Evolutionary conservation across 805 yeast genomes (phyloP).

Genomic region (Yarrowia hollandica): DNA sequence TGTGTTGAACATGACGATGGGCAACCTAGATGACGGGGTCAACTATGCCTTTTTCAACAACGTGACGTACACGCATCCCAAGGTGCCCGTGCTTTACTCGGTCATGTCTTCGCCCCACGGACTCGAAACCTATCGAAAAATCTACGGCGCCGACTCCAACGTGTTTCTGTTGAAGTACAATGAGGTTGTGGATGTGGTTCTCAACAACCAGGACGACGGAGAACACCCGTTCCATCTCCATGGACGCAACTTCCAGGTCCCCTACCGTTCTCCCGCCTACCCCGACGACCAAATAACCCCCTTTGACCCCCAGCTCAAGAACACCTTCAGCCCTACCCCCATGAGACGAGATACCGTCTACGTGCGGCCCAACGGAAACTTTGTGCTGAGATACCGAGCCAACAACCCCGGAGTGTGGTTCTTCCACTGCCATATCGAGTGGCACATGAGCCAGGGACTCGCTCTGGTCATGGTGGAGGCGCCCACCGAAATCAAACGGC

Average conservation of each 20-base stretch:
- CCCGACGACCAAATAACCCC: constrained; percentile 50
- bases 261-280: constrained; percentile 66
- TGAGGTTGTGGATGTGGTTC: constrained; percentile 72
- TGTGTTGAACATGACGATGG: constrained; percentile 74
- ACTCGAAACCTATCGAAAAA: constrained; percentile 33
- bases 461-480: constrained; percentile 76
- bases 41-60: constrained; percentile 65
- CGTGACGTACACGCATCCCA: constrained; percentile 33
- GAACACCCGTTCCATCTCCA: constrained; percentile 97
- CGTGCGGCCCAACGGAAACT: constrained; percentile 79
- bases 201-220: constrained; percentile 88
- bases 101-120: constrained; percentile 9
- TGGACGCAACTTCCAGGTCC: constrained; percentile 85
- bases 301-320: constrained; percentile 58
- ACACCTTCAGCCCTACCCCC: constrained; percentile 66
- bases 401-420: constrained; percentile 98
- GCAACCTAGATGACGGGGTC: constrained; percentile 76
- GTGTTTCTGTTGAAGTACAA: constrained; percentile 64
- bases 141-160: constrained; percentile 50
- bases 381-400: constrained; percentile 84
- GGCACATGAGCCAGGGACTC: constrained; percentile 96
- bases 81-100: constrained; percentile 32
- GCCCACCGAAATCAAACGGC: constrained; percentile 58
- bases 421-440: constrained; percentile 98
- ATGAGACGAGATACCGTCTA: constrained; percentile 77